A percentile compares a stretch with the other conserved stretches of the same genome.
These are phyloP conservation scores for Talaromyces atroroseus DNA, from an alignment of 2,329 filamentous ascomycete genomes.

Conservation along the genomic window DNA sequence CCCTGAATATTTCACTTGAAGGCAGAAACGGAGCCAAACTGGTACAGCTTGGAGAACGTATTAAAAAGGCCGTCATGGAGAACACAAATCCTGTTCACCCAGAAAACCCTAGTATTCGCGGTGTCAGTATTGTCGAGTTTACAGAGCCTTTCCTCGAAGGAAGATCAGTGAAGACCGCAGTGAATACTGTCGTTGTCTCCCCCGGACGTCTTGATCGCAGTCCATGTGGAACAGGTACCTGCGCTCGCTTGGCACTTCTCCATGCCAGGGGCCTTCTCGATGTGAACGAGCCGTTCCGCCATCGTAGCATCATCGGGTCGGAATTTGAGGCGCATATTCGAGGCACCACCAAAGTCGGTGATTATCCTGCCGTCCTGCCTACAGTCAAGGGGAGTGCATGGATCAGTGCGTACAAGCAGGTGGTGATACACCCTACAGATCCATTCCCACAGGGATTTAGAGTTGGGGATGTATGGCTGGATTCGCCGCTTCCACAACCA, in stretches of 20 bases:
- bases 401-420: conserved; percentile 43
- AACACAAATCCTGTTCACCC: conserved; percentile 38
- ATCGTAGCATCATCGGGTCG: conserved; percentile 41
- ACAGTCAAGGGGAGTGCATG: conserved; percentile 42
- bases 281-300: conserved; percentile 33
- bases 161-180: conserved; percentile 25
- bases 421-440: conserved; percentile 41
- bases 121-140: conserved; percentile 38
- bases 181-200: conserved; percentile 42
- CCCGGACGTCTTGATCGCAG: conserved; percentile 45
- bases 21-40: conserved; percentile 30
- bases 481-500: too few species aligned
- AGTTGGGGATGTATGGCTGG: conserved; percentile 24
- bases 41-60: conserved; percentile 39
- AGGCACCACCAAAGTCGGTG: conserved; percentile 34
- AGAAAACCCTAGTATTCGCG: conserved; percentile 38
- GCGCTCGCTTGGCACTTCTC: conserved; percentile 40
- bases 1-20: conserved; percentile 32
- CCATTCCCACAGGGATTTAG: conserved; percentile 42
- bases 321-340: conserved; percentile 39
- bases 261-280: conserved; percentile 37
- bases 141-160: conserved; percentile 29
- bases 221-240: conserved; percentile 44
- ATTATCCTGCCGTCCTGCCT: conserved; percentile 37
- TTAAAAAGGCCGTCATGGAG: conserved; percentile 36